Evolutionary conservation across 2,329 filamentous ascomycete species (phyloP).

Genomic region (Tolypocladium tundrense): DNA sequence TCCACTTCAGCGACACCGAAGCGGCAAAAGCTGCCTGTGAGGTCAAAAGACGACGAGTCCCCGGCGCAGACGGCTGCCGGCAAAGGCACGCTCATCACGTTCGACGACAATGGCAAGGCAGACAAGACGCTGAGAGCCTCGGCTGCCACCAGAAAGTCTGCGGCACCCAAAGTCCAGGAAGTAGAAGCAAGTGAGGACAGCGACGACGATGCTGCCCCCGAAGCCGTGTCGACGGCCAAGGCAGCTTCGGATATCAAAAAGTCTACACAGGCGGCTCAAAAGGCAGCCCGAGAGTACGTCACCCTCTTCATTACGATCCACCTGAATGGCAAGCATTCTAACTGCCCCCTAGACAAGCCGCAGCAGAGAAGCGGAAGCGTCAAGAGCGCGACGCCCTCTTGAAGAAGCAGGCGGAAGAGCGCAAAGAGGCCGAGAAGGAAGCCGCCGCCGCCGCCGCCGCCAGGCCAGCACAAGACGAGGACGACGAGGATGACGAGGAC

Average conservation of each 20-base stretch:
- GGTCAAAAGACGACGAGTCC: conserved; percentile 19
- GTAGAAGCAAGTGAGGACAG: conserved; percentile 27
- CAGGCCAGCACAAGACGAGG: conserved; percentile 7
- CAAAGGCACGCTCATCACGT: conserved; percentile 21
- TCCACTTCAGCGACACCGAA: conserved; percentile 9
- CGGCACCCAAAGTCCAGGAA: conserved; percentile 10
- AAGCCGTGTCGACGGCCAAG: conserved; percentile 44
- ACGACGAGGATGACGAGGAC: conserved; percentile 7
- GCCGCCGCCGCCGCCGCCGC: conserved; percentile 11
- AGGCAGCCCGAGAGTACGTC: conserved; percentile 41
- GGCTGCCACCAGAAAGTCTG: conserved; percentile 4
- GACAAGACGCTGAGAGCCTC: conserved; percentile 7
- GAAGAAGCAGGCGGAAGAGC: conserved; percentile 43
- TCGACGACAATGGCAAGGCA: conserved; percentile 22
- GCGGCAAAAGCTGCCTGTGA: conserved; percentile 21
- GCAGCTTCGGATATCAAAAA: conserved; percentile 36
- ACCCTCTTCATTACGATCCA: neutral
- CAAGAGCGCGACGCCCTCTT: conserved; percentile 43
- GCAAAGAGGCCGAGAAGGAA: conserved; percentile 26
- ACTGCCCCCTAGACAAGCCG: conserved; percentile 31
- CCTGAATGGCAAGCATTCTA: neutral
- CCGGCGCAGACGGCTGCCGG: conserved; percentile 3
- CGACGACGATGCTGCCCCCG: conserved; percentile 47
- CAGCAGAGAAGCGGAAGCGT: conserved; percentile 42
- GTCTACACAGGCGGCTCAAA: conserved; percentile 34